Base-by-base conservation (phyloP, 129 eudicot genomes). In the Artemisia tridentata region DNA sequence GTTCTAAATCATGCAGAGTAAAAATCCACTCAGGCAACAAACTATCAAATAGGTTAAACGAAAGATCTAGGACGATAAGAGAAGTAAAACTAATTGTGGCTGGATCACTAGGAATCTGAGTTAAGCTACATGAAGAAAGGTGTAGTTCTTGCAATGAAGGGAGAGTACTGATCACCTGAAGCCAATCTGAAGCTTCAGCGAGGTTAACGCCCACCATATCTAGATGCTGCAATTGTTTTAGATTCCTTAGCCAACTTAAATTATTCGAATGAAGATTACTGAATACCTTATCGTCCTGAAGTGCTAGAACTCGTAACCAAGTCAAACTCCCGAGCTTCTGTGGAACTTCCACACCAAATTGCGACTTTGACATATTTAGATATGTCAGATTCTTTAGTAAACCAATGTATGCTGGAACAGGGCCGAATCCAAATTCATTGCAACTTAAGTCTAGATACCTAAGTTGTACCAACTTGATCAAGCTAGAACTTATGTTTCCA, bases 11-110 rank as follows among this genome's bases (percentile, higher is more conserved):
- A 0, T 31, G 74, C 14, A 69, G 21, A 11, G 21, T 38, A 14
- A 54, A 69, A 54, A 69, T 54, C 74, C 74, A 69, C 21, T 3
- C 3, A 3, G 73, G 63, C 16, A 68, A 52, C 63, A 69, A 54
- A 19, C 50, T 55, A 3, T 20, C n/a, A 8, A 69, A 69, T 9
- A 6, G 4, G 54, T 69, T 69, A 43, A 18, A 0, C 0, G 74
- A 69, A 69, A 69, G 65, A 69, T 69, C 65, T 55, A 69, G 64
- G 74, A 55, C n/a, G n/a, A n/a, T n/a, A n/a, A n/a, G n/a, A n/a
- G n/a, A n/a, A n/a, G n/a, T n/a, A n/a, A n/a, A n/a, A 11, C 7
- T 55, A 41, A 55, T 65, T 0, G 10, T 52, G 56, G 64, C 11
- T 18, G 64, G 65, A 41, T 55, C 43, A 69, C 17, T 12, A 55